Evolutionary conservation across 495 filamentous ascomycete species (phyloP).

Genomic region (Parmelia sp.): DNA sequence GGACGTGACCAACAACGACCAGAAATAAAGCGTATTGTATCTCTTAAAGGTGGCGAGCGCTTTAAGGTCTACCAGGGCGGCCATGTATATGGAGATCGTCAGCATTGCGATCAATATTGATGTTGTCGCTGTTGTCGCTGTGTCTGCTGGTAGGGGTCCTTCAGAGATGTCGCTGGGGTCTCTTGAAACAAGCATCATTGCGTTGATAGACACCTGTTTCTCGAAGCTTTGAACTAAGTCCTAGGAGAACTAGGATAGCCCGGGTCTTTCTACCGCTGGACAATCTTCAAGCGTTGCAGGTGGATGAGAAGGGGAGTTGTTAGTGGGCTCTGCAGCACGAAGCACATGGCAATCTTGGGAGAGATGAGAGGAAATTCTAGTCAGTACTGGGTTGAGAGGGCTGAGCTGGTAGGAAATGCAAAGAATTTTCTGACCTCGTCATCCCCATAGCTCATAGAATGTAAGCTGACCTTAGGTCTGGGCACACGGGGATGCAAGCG

Average conservation of each 20-base stretch:
- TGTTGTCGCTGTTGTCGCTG: conserved; percentile 12
- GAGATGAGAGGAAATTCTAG: not conserved
- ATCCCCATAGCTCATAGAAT: conserved; percentile 1
- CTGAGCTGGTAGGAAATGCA: not conserved
- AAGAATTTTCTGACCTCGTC: not conserved
- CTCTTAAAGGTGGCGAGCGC: conserved; percentile 40
- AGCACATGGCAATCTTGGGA: not conserved
- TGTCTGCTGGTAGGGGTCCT: conserved; percentile 20
- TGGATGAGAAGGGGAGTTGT: not conserved
- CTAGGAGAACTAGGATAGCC: not conserved
- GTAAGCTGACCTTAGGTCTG: conserved; percentile 1
- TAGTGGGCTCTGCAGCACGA: not conserved
- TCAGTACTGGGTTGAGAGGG: not conserved
- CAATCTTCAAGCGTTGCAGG: not conserved
- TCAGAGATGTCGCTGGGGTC: conserved; percentile 14
- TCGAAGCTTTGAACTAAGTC: not conserved
- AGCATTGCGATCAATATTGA: conserved; percentile 23
- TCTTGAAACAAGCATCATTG: conserved; percentile 15
- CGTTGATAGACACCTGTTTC: not conserved
- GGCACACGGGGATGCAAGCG: not conserved
- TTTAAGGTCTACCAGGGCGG: conserved; percentile 32
- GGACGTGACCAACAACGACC: conserved; percentile 33
- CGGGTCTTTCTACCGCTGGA: not conserved
- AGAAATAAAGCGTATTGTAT: conserved; percentile 40
- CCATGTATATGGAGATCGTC: conserved; percentile 33